phyloP scores from a whole-genome alignment of 805 yeast species.

The Kodamaea lidongshanica region DNA sequence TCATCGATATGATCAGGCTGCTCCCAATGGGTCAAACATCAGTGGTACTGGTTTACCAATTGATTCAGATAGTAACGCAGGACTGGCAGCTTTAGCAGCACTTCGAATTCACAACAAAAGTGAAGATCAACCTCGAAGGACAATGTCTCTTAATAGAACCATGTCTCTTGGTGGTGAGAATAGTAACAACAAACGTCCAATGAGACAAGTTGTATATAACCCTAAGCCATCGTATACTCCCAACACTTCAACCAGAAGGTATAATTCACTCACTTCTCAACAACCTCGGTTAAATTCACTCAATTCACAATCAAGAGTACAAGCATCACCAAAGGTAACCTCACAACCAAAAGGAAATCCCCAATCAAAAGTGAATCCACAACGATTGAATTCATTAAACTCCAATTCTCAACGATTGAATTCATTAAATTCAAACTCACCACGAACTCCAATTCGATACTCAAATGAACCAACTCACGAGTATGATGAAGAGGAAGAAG shows the following conservation, averaged over 20 bases:
- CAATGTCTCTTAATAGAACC: constrained; percentile 4
- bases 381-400: too few species aligned
- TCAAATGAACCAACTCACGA: constrained; percentile 11
- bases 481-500: constrained; percentile 17
- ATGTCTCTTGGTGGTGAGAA: too few species aligned
- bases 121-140: constrained; percentile 5
- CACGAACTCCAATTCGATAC: not conserved
- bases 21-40: constrained; percentile 10
- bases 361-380: too few species aligned
- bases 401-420: too few species aligned
- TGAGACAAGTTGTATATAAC: constrained; percentile 31
- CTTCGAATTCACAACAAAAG: constrained; percentile 4
- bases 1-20: constrained; percentile 14
- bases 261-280: constrained; percentile 7
- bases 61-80: constrained; percentile 29
- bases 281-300: constrained; percentile 4
- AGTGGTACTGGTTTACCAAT: too few species aligned
- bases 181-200: constrained; percentile 23
- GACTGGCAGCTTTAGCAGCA: constrained; percentile 39
- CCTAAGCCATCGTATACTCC: constrained; percentile 36
- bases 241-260: constrained; percentile 14
- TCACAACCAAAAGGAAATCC: constrained; percentile 16
- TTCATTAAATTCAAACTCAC: constrained; percentile 10
- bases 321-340: constrained; percentile 5
- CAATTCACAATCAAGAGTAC: constrained; percentile 2